phyloP scores from a whole-genome alignment of 108 stramenopile species.

The Asterionellopsis glacialis region DNA sequence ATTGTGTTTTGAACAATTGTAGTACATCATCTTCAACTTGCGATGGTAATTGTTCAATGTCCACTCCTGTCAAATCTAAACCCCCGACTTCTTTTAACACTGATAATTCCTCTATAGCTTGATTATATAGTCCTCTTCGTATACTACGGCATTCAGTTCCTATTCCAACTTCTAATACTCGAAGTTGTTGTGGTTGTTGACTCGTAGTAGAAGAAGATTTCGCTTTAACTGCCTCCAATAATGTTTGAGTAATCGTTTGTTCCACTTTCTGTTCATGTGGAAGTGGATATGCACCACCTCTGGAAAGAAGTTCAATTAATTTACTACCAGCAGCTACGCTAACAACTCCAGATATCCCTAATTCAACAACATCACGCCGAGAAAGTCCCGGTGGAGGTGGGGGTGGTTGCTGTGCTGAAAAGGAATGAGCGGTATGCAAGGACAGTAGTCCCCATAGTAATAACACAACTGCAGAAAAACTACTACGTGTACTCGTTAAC shows the following conservation, averaged over 20 bases:
- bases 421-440: no score
- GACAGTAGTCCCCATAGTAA: no score
- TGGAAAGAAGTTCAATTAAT: constrained; percentile 15
- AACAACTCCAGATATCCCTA: constrained; percentile 15
- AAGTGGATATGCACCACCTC: constrained; percentile 33
- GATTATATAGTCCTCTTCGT: constrained; percentile 35
- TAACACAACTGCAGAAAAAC: no score
- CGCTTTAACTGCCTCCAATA: constrained; percentile 6
- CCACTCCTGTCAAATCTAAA: constrained; percentile 31
- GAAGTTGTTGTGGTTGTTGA: background rate
- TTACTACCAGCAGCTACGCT: constrained; percentile 33
- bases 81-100: background rate
- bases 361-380: constrained; percentile 2
- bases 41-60: constrained; percentile 17
- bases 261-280: constrained; percentile 35
- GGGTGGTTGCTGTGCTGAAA: no score
- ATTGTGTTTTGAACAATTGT: background rate
- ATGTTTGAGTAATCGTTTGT: constrained; percentile 16
- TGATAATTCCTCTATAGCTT: constrained; percentile 17
- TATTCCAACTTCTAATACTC: constrained; percentile 55
- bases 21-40: constrained; percentile 6
- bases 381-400: background rate
- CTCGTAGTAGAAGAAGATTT: background rate
- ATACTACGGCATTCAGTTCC: constrained; percentile 32
- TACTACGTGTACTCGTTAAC: no score